Conservation (phyloP, 2,329 filamentous ascomycete species). For the Neofusicoccum cordaticola region DNA sequence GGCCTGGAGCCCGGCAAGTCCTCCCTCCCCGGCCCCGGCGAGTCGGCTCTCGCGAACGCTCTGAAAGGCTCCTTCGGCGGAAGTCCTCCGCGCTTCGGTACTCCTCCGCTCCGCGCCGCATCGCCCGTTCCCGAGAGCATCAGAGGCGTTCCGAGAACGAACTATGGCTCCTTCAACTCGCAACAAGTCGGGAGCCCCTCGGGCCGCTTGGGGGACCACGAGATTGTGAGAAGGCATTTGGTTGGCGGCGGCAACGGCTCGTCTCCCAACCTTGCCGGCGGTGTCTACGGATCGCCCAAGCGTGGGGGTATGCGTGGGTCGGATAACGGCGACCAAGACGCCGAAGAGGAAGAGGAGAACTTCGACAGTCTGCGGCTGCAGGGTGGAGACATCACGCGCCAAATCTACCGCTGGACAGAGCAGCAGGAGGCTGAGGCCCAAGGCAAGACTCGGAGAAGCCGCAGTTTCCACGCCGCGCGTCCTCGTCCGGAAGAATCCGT, state of each 20-base stretch:
- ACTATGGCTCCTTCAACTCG: constrained; percentile 79
- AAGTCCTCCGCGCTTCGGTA: constrained; percentile 65
- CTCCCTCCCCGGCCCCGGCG: constrained; percentile 70
- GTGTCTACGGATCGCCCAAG: constrained; percentile 34
- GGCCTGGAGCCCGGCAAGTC: constrained; percentile 53
- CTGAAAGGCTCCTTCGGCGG: constrained; percentile 71
- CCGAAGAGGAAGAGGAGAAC: constrained; percentile 61
- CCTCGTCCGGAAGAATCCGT: constrained; percentile 77
- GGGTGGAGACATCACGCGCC: constrained; percentile 89
- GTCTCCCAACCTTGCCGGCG: constrained; percentile 32
- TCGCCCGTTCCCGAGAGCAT: constrained; percentile 52
- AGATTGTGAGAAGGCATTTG: constrained; percentile 85
- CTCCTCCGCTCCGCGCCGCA: constrained; percentile 51
- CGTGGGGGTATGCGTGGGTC: constrained; percentile 19
- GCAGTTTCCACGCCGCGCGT: constrained; percentile 78
- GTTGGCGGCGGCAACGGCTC: constrained; percentile 60
- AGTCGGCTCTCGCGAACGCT: constrained; percentile 86
- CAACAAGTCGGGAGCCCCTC: constrained; percentile 36
- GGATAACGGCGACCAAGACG: constrained; percentile 37
- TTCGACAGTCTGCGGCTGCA: constrained; percentile 93
- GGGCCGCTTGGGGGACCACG: constrained; percentile 71
- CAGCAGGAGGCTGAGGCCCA: constrained; percentile 69
- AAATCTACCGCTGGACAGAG: constrained; percentile 96
- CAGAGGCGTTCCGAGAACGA: constrained; percentile 59
- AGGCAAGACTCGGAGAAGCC: constrained; percentile 69